phyloP scores from a whole-genome alignment of 495 filamentous ascomycete species.

The Trichoderma virens region DNA sequence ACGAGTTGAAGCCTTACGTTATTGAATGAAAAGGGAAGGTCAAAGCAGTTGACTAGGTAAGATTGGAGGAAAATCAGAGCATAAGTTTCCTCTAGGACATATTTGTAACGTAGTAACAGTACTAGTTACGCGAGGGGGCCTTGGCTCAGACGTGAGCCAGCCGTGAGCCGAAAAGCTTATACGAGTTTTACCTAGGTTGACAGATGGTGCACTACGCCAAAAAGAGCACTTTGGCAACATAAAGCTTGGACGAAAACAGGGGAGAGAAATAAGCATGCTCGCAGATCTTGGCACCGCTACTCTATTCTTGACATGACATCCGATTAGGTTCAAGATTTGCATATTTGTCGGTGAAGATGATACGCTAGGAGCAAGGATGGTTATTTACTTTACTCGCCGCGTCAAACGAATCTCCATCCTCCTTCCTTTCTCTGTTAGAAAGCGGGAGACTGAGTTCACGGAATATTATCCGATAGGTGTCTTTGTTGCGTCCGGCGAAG shows the following conservation, averaged over 20 bases:
- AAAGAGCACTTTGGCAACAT: background rate
- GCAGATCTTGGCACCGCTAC: constrained; percentile 2
- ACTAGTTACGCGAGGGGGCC: background rate
- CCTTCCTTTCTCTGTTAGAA: too few species aligned
- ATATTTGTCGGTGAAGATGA: too few species aligned
- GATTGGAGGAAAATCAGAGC: background rate
- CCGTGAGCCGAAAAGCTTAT: background rate
- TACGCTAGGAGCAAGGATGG: too few species aligned
- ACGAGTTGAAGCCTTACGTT: background rate
- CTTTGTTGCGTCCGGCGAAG: too few species aligned
- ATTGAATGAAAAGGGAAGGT: background rate
- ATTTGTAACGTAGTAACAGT: background rate
- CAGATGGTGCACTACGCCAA: background rate
- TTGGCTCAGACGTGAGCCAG: background rate
- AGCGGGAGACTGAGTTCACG: too few species aligned
- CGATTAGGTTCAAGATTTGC: background rate
- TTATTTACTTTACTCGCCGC: too few species aligned
- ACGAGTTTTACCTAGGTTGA: background rate
- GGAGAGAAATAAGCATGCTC: background rate
- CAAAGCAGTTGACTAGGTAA: background rate
- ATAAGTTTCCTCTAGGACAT: background rate
- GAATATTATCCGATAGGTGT: too few species aligned
- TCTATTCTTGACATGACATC: constrained; percentile 10
- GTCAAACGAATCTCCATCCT: too few species aligned
- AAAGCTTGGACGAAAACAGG: background rate